Evolutionary conservation across 257 asterid genomes (phyloP).

Genomic region (Solanum piurae): DNA sequence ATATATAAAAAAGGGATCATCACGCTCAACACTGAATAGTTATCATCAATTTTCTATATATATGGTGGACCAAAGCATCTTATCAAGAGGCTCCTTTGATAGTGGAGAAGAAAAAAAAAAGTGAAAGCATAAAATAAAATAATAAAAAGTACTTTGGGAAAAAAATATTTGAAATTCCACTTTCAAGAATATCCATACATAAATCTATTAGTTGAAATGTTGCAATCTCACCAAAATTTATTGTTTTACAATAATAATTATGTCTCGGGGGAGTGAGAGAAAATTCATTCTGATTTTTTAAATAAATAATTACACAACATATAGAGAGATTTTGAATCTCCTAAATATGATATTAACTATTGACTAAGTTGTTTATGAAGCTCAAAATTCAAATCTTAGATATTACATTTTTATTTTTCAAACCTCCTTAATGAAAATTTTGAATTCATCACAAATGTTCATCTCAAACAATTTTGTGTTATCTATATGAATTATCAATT

Average conservation of each 20-base stretch:
- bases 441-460: too few species aligned
- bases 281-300: not conserved
- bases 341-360: too few species aligned
- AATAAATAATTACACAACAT: too few species aligned
- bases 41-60: not conserved
- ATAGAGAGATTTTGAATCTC: too few species aligned
- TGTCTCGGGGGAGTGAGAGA: not conserved
- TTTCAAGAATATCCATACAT: not conserved
- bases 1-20: not conserved
- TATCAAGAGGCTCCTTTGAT: not conserved
- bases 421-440: too few species aligned
- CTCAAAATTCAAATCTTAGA: too few species aligned
- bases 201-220: not conserved
- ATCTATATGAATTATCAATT: too few species aligned
- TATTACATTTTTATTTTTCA: too few species aligned
- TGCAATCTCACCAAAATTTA: not conserved
- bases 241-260: not conserved
- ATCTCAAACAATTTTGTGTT: too few species aligned
- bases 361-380: too few species aligned
- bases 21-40: not conserved
- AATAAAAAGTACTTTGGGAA: not conserved
- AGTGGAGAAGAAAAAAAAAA: not conserved
- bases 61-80: conserved; percentile 1
- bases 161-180: not conserved
- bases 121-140: not conserved